Conservation (phyloP, 2,329 filamentous ascomycete genomes). For the Aureobasidium leucospermi region DNA sequence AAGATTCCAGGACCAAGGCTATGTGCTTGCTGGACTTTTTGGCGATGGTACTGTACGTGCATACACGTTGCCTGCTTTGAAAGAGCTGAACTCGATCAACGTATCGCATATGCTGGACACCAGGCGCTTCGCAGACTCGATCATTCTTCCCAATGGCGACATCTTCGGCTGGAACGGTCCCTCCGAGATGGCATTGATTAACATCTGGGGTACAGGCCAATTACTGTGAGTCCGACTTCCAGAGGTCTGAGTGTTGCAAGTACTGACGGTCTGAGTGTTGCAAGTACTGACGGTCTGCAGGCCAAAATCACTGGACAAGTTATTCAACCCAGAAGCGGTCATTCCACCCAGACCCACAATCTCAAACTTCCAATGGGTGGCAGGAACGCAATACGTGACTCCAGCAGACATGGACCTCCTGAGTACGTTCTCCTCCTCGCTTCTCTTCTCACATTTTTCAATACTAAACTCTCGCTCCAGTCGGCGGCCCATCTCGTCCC, state of each 20-base stretch:
- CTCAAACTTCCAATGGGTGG: constrained; percentile 92
- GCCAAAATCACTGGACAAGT: constrained; percentile 53
- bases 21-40: constrained; percentile 76
- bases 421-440: constrained; percentile 28
- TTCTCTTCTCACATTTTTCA: constrained; percentile 27
- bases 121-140: constrained; percentile 59
- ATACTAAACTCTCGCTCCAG: neutral
- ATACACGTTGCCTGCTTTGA: constrained; percentile 79
- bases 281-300: no score
- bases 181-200: constrained; percentile 74
- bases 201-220: constrained; percentile 72
- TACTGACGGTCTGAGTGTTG: no score
- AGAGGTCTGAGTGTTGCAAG: no score
- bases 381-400: constrained; percentile 85
- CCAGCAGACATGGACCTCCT: constrained; percentile 81
- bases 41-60: constrained; percentile 73
- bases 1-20: constrained; percentile 62
- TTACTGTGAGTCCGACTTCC: no score
- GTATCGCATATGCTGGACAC: constrained; percentile 64
- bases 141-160: constrained; percentile 71
- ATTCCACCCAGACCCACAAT: constrained; percentile 84
- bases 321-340: constrained; percentile 69
- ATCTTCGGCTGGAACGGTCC: constrained; percentile 84
- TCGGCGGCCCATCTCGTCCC: constrained; percentile 81
- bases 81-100: constrained; percentile 66